These are phyloP conservation scores for Suillus hirtellus DNA, from an alignment of 768 basidiomycete species.

Conservation along the genomic window DNA sequence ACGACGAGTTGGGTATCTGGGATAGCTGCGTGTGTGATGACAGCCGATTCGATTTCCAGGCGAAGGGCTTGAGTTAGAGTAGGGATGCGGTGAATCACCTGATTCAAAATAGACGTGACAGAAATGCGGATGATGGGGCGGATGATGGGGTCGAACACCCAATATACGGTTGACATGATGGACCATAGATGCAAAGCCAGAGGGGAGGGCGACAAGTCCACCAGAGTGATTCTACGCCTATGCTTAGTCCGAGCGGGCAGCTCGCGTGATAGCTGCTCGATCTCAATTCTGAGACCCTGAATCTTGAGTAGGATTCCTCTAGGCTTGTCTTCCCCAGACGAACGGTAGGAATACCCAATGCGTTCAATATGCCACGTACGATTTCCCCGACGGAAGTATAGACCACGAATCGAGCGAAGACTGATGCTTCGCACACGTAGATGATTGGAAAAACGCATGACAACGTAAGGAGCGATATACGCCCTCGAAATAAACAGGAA, in stretches of 20 bases:
- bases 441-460: conserved; percentile 57
- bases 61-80: conserved; percentile 64
- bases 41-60: conserved; percentile 61
- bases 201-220: conserved; percentile 39
- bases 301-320: conserved; percentile 64
- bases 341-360: conserved; percentile 57
- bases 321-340: conserved; percentile 44
- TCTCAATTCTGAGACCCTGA: conserved; percentile 58
- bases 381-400: conserved; percentile 61
- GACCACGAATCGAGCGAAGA: conserved; percentile 73
- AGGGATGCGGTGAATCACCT: conserved; percentile 67
- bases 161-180: conserved; percentile 37
- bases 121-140: conserved; percentile 60
- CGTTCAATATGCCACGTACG: conserved; percentile 66
- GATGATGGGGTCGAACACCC: conserved; percentile 54
- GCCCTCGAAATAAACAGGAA: conserved; percentile 63
- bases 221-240: conserved; percentile 44
- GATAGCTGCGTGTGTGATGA: conserved; percentile 50
- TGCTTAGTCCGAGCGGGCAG: conserved; percentile 24
- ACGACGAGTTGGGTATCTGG: conserved; percentile 54
- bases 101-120: conserved; percentile 54
- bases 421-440: conserved; percentile 74
- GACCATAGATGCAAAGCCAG: conserved; percentile 36
- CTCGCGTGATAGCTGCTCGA: conserved; percentile 35
- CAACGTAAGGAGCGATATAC: conserved; percentile 64